phyloP scores from a whole-genome alignment of 192 early-diverging fungal species.

The Linnemannia elongata region DNA sequence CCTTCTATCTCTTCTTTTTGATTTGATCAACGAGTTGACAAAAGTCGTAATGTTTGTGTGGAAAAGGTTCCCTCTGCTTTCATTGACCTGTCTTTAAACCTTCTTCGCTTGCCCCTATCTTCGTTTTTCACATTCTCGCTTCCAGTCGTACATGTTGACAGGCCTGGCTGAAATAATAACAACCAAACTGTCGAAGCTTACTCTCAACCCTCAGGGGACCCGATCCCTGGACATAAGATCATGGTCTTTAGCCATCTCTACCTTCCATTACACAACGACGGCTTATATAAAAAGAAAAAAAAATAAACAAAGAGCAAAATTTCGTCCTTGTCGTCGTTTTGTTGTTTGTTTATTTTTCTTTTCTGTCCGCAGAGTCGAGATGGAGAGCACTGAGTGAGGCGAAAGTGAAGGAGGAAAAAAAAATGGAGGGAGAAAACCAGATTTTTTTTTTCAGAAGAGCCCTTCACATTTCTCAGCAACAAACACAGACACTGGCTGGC shows the following conservation, averaged over 20 bases:
- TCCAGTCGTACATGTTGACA: too few relatives aligned
- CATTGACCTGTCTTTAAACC: too few relatives aligned
- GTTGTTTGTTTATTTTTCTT: not conserved
- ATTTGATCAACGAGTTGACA: not conserved
- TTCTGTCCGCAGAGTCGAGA: not conserved
- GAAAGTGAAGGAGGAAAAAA: not conserved
- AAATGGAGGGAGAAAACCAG: conserved; percentile 6
- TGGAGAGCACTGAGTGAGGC: conserved; percentile 7
- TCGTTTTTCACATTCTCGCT: too few relatives aligned
- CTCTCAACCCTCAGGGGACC: not conserved
- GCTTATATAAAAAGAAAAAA: not conserved
- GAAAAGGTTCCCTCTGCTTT: too few relatives aligned
- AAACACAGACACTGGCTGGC: not conserved
- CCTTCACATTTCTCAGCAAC: not conserved
- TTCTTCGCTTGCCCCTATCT: too few relatives aligned
- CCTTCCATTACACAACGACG: too few relatives aligned
- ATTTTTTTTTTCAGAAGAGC: not conserved
- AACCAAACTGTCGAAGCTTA: not conserved
- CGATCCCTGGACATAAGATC: not conserved
- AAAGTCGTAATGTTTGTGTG: too few relatives aligned
- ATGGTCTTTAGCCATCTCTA: not conserved
- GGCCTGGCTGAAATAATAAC: not conserved
- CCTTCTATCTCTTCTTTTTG: not conserved
- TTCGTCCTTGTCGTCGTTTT: not conserved
- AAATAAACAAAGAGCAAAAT: conserved; percentile 3